phyloP scores from a whole-genome alignment of 352 stramenopile genomes.

The Blastocystis sp. region DNA sequence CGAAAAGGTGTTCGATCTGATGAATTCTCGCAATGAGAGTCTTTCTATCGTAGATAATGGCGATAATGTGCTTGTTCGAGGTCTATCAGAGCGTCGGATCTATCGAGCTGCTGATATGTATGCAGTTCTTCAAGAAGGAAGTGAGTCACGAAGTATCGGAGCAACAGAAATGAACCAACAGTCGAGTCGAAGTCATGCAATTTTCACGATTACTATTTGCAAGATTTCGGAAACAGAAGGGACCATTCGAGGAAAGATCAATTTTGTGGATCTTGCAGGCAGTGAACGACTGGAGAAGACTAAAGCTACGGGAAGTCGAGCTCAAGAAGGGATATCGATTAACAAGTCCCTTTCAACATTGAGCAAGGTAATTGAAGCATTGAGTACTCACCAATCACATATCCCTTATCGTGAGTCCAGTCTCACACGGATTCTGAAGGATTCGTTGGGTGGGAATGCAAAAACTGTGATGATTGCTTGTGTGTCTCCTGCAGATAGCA shows the following conservation, averaged over 20 bases:
- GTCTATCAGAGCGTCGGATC: slow-evolving; percentile 64
- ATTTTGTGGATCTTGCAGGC: slow-evolving; percentile 69
- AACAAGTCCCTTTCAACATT: slow-evolving; percentile 70
- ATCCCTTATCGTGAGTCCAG: slow-evolving; percentile 92
- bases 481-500: slow-evolving; percentile 84
- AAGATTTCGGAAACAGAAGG: slow-evolving; percentile 67
- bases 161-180: slow-evolving; percentile 92
- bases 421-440: slow-evolving; percentile 84
- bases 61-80: slow-evolving; percentile 75
- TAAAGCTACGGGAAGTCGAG: slow-evolving; percentile 69
- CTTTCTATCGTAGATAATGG: slow-evolving; percentile 63
- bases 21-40: slow-evolving; percentile 72
- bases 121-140: slow-evolving; percentile 42
- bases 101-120: slow-evolving; percentile 1
- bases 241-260: slow-evolving; percentile 66
- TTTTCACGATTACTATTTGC: slow-evolving; percentile 89
- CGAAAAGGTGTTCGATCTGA: slow-evolving; percentile 84
- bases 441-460: slow-evolving; percentile 85
- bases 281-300: slow-evolving; percentile 71
- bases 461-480: slow-evolving; percentile 91
- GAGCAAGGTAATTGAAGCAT: slow-evolving; percentile 70
- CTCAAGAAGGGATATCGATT: slow-evolving; percentile 71
- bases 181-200: slow-evolving; percentile 86
- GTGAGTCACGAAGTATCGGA: slow-evolving; percentile 76
- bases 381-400: slow-evolving; percentile 66